Evolutionary conservation across 495 filamentous ascomycete species (phyloP).

Genomic region (Daldinia childiae): DNA sequence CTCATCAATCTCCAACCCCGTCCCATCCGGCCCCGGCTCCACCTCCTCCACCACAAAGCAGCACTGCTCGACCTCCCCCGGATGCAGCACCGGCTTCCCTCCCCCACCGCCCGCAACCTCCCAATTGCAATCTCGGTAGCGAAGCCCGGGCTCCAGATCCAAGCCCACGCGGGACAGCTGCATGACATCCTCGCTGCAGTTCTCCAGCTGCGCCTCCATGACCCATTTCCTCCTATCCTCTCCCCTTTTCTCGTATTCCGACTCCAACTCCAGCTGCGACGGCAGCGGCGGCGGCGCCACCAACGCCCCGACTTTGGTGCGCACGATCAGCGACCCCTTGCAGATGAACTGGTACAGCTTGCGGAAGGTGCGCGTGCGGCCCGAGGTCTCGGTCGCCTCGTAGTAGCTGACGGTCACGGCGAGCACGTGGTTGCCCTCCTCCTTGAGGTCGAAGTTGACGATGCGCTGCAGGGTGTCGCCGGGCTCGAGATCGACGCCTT

Average conservation of each 20-base stretch:
- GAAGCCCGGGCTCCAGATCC: slow-evolving; percentile 59
- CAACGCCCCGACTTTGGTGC: slow-evolving; percentile 82
- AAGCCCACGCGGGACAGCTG: slow-evolving; percentile 66
- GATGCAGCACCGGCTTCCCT: slow-evolving; percentile 73
- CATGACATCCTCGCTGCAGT: slow-evolving; percentile 77
- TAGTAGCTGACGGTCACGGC: slow-evolving; percentile 96
- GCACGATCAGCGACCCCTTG: slow-evolving; percentile 84
- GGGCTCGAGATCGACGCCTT: slow-evolving; percentile 64
- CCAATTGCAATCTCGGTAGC: slow-evolving; percentile 62
- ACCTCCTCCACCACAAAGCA: slow-evolving; percentile 85
- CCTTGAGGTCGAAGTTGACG: slow-evolving; percentile 85
- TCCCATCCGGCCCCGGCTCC: not conserved
- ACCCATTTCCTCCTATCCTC: slow-evolving; percentile 57
- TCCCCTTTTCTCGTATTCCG: no score
- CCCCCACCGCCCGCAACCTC: slow-evolving; percentile 51
- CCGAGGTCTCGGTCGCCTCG: slow-evolving; percentile 69
- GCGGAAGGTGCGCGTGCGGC: slow-evolving; percentile 83
- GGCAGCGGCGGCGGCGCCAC: slow-evolving; percentile 22
- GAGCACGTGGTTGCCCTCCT: slow-evolving; percentile 92
- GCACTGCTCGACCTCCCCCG: slow-evolving; percentile 89
- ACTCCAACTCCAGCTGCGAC: not conserved
- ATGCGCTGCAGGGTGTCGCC: slow-evolving; percentile 83
- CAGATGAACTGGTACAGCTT: slow-evolving; percentile 98
- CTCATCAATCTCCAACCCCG: slow-evolving; percentile 47
- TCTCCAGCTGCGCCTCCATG: slow-evolving; percentile 94